Evolutionary conservation across 495 filamentous ascomycete genomes (phyloP).

Genomic region (Sphaerosporella brunnea): DNA sequence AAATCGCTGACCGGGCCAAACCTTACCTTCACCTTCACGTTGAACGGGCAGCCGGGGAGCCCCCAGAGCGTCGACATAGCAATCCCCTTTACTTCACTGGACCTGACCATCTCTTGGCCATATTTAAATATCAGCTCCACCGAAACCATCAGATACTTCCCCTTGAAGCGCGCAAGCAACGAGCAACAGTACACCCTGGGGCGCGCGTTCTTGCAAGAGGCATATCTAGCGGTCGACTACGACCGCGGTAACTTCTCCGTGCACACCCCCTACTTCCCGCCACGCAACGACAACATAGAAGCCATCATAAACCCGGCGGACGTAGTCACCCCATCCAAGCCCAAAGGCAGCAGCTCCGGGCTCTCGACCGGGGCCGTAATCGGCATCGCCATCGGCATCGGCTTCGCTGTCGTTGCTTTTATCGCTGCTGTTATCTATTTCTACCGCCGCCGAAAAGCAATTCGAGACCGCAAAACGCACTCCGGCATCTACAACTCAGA

Average conservation of each 20-base stretch:
- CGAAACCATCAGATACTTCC: slow-evolving; percentile 41
- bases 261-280: slow-evolving; percentile 38
- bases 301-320: not conserved
- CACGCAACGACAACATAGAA: slow-evolving; percentile 26
- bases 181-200: slow-evolving; percentile 45
- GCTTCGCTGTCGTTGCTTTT: not conserved
- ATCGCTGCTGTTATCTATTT: not conserved
- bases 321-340: not conserved
- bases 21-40: not conserved
- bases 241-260: slow-evolving; percentile 43
- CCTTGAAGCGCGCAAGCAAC: slow-evolving; percentile 36
- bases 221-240: slow-evolving; percentile 50
- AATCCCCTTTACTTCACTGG: slow-evolving; percentile 46
- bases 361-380: not conserved
- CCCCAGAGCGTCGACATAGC: slow-evolving; percentile 41
- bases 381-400: not conserved
- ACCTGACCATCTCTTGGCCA: slow-evolving; percentile 40
- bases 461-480: not conserved
- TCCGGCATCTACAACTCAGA: no score
- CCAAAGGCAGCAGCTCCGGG: no score
- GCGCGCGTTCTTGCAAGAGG: slow-evolving; percentile 52
- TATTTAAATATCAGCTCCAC: slow-evolving; percentile 31
- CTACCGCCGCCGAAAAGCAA: not conserved
- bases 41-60: slow-evolving; percentile 1
- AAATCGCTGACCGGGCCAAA: slow-evolving; percentile 15